Evolutionary conservation across 2,329 filamentous ascomycete genomes (phyloP), one percentile per base, ranked within the genome.

Genomic region (Apiospora saccharicola): DNA sequence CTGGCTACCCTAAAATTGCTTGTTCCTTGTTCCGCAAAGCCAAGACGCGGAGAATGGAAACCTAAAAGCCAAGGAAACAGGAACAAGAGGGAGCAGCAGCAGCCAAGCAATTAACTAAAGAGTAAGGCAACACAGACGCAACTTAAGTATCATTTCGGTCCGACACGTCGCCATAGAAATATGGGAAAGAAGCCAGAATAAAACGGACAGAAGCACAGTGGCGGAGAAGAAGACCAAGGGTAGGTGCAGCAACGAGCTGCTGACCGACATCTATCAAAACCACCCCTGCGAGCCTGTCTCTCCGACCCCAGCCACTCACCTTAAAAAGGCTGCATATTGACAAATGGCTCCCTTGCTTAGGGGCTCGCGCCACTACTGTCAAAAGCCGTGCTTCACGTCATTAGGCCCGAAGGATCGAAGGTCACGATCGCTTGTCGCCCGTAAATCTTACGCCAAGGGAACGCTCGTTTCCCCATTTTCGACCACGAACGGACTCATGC

Each of bases 11-110:
- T 61, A 61, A 61, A 4, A 22, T 41, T 41, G 57, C 34, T 64
- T 64, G 57, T 64, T 64, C 57, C 57, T 64, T 64, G 57, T 64
- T 64, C 57, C 57, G 34, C 57, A 64, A 41, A 64, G 57, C 57
- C 34, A 64, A 64, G 57, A n/a, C 57, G 34, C 34, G 57, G 57
- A 64, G 57, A 64, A 64, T 37, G 53, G 34, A 64, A 64, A 37
- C 57, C 57, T 13, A 26, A 16, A 64, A 64, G 57, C 57, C 57
- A 41, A 64, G 57, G 41, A 64, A 64, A 22, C 57, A 64, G 57
- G 57, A 64, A 64, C n/a, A 14, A 24, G 34, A 61, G 53, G 26
- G 30, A 37, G 57, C 57, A 64, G 51, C n/a, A 64, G 51, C n/a
- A 64, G 57, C 57, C 57, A 64, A 64, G 57, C 57, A 64, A 64